Base-by-base conservation (phyloP, 331 rosid species). In the Stylosanthes scabra region DNA sequence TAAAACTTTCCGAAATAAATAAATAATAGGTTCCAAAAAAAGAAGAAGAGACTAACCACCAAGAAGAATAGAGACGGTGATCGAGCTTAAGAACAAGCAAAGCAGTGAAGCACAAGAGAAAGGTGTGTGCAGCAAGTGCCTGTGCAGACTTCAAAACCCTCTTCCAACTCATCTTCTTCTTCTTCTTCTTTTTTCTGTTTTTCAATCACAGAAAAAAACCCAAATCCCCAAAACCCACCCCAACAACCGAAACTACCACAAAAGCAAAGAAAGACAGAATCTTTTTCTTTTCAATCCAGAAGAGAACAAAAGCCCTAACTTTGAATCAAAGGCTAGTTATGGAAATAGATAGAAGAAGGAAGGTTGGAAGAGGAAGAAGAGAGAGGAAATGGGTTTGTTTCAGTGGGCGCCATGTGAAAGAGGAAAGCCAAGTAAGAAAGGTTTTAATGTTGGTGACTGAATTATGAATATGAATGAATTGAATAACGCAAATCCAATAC, bases 71-170 rank as follows among this genome's bases (percentile, higher is more conserved):
- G 80, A 90, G 67, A 65, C 40, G 75, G 34, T 81, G 94, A 79
- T 95, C 98, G 77, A 95, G 98, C 92, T 90, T 95, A 82, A 95
- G 83, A 76, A 95, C 89, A 54, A 95, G 97, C 70, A 95, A 67
- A 6, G 87, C 90, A 61, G 98, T 95, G 82, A 92, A 95, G 78
- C 78, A 86, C 15, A 92, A 66, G 29, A 90, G 97, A 56, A 88
- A 81, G 74, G 76, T 75, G 78, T 95, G 99, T 14, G 98, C 98
- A 40, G 86, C 83, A 12, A 92, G 72, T 49, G 96, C 90, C 76
- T 92, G 98, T 6, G 86, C 90, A 42, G 99, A 90, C 78, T 86
- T 90, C 92, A 95, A 88, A 6, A 95, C 98, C 72, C 97, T 92
- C 62, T 92, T 82, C 99, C 99, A 95, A 82, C 84, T 90, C 98